These are phyloP conservation scores for Stereocaulon alpinum DNA, from an alignment of 495 filamentous ascomycete genomes.

Conservation along the genomic window DNA sequence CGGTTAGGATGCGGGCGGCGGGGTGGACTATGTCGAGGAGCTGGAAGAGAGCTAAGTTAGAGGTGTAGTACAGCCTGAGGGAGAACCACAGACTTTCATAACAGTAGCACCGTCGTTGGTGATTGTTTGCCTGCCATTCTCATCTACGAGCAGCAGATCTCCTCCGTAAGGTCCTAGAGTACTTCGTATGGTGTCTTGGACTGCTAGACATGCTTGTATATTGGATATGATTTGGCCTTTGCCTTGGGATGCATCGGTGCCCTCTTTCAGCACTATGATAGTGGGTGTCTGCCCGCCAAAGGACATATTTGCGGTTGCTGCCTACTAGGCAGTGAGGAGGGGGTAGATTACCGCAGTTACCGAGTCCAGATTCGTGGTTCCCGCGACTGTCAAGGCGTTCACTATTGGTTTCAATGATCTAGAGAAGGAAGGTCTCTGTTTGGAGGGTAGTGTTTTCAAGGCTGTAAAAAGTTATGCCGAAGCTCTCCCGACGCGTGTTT, in stretches of 20 bases:
- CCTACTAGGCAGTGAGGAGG: background rate
- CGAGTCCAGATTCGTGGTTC: background rate
- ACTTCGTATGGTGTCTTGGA: constrained; percentile 88
- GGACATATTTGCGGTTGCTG: constrained; percentile 50
- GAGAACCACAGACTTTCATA: constrained; percentile 66
- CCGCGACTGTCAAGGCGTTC: too few species aligned
- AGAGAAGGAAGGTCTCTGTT: background rate
- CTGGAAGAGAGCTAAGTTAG: constrained; percentile 34
- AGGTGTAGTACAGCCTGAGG: background rate
- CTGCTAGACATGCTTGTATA: constrained; percentile 97
- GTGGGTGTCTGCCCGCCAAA: constrained; percentile 98
- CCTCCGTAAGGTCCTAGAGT: constrained; percentile 97
- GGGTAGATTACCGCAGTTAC: background rate
- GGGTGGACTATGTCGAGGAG: constrained; percentile 97
- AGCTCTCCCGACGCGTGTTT: constrained; percentile 8
- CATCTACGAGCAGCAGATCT: constrained; percentile 89
- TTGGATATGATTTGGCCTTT: constrained; percentile 96
- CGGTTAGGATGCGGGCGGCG: constrained; percentile 92
- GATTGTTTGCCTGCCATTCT: constrained; percentile 90
- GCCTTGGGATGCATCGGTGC: constrained; percentile 93
- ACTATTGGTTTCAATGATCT: background rate
- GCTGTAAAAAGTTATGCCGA: background rate
- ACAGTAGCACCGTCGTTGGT: constrained; percentile 99
- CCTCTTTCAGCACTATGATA: constrained; percentile 97
- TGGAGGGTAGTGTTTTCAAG: background rate